These are phyloP conservation scores for Beauveria medogensis DNA, from an alignment of 2,329 filamentous ascomycete genomes.

Conservation along the genomic window DNA sequence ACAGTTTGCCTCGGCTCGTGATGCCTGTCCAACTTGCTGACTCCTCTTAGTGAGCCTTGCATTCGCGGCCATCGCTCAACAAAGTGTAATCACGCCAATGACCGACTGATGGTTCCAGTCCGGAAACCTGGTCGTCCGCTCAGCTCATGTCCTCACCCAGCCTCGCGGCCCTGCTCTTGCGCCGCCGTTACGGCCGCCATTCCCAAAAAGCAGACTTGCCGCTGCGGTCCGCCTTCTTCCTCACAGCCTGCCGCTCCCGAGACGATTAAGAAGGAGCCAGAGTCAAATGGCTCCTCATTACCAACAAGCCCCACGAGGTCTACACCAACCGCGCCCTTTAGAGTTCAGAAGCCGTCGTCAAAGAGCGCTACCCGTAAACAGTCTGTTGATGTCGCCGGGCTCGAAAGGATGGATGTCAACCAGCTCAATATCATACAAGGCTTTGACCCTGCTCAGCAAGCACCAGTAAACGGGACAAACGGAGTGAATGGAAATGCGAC, in stretches of 20 bases:
- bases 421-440: constrained; percentile 40
- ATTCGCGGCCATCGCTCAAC: constrained; percentile 70
- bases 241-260: constrained; percentile 15
- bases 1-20: neutral
- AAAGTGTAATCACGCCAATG: constrained; percentile 61
- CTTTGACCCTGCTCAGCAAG: constrained; percentile 20
- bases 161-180: constrained; percentile 53
- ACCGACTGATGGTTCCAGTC: constrained; percentile 62
- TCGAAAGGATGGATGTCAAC: constrained; percentile 46
- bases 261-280: constrained; percentile 19
- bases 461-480: constrained; percentile 11
- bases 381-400: constrained; percentile 39
- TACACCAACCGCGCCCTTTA: constrained; percentile 27
- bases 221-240: constrained; percentile 33
- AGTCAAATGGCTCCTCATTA: constrained; percentile 17
- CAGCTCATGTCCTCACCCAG: constrained; percentile 60
- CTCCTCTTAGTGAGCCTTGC: constrained; percentile 53
- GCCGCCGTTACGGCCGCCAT: constrained; percentile 57
- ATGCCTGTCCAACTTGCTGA: neutral
- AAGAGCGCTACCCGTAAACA: constrained; percentile 34
- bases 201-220: constrained; percentile 48
- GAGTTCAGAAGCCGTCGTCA: constrained; percentile 36
- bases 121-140: constrained; percentile 64
- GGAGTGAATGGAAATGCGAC: constrained; percentile 10
- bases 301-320: constrained; percentile 25